Base-by-base conservation (phyloP, 2,329 filamentous ascomycete genomes). In the Venturia carpophila region DNA sequence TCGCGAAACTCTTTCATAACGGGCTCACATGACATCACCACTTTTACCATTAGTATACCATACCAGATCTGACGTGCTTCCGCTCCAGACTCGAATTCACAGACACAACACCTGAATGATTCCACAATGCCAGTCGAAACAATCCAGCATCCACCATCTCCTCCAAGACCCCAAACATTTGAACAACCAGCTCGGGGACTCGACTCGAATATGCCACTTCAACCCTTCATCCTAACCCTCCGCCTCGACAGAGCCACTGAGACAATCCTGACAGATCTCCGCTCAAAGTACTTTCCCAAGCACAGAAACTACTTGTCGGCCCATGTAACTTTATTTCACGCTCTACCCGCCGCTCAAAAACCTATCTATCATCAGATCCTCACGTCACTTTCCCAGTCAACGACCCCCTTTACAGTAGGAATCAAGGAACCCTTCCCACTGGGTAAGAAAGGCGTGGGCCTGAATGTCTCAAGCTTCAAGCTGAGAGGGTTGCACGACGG, bases 211-310 rank as follows among this genome's bases (percentile, higher is more conserved):
- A 56, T 56, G 52, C 7, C 52, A 56, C 27, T 30, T 17, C 76
- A 76, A 71, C 19, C 52, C 17, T 70, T 70, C 43, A 62, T 71
- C 47, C 67, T 71, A 7, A 67, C 68, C n/a, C 66, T 71, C 3
- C 67, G 61, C 19, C 52, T 56, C 30, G 52, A 56, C 52, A 61
- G 64, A 39, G 70, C 70, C 34, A 67, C 68, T 30, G 34, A 21
- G 7, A 60, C 64, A n/a, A 67, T 70, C 42, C 64, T 71, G 45
- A 71, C 66, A 24, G 65, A 62, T 17, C 66, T 71, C 24, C 69
- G 70, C n/a, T 61, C 66, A 7, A 63, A 64, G n/a, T 68, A 70
- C 49, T 71, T 71, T 49, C 70, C 69, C 10, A 39, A 60, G 30
- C 13, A 66, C 3, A 56, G 70, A 5, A 71, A 71, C 66, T 68